Percentiles rank a stretch among this genome's conserved stretches.
Conservation (phyloP, 768 basidiomycete genomes). For the Leccinum boreale region DNA sequence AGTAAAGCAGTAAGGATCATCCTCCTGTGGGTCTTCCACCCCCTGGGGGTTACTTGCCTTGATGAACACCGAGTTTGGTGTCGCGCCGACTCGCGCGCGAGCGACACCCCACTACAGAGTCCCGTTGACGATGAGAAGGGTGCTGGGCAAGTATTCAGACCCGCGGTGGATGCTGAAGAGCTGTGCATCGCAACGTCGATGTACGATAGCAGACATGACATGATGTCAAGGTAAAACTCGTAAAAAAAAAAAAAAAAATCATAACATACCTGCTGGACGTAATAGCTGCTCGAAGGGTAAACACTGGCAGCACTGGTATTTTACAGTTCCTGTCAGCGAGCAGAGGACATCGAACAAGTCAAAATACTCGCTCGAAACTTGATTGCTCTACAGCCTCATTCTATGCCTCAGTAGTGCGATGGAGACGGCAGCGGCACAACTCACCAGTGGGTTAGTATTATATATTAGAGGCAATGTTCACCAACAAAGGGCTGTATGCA, state of each 20-base stretch:
- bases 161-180: slow-evolving; percentile 61
- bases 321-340: too few species aligned
- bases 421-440: slow-evolving; percentile 21
- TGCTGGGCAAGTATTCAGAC: slow-evolving; percentile 59
- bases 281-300: too few species aligned
- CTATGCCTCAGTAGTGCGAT: neutral
- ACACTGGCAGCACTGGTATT: too few species aligned
- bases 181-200: slow-evolving; percentile 26
- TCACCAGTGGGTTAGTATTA: slow-evolving; percentile 44
- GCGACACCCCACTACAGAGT: slow-evolving; percentile 62
- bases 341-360: neutral
- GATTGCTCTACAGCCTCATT: slow-evolving; percentile 41
- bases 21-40: too few species aligned
- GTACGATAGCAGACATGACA: neutral
- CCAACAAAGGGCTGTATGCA: slow-evolving; percentile 61
- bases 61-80: slow-evolving; percentile 36
- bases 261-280: too few species aligned
- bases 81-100: slow-evolving; percentile 7
- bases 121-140: slow-evolving; percentile 44
- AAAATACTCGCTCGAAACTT: slow-evolving; percentile 50
- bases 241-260: too few species aligned
- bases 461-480: slow-evolving; percentile 38
- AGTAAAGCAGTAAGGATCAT: neutral
- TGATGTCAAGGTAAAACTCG: too few species aligned
- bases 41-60: slow-evolving; percentile 38